Evolutionary conservation across 2,329 filamentous ascomycete species (phyloP).

Genomic region (Harringtonia aguacate): DNA sequence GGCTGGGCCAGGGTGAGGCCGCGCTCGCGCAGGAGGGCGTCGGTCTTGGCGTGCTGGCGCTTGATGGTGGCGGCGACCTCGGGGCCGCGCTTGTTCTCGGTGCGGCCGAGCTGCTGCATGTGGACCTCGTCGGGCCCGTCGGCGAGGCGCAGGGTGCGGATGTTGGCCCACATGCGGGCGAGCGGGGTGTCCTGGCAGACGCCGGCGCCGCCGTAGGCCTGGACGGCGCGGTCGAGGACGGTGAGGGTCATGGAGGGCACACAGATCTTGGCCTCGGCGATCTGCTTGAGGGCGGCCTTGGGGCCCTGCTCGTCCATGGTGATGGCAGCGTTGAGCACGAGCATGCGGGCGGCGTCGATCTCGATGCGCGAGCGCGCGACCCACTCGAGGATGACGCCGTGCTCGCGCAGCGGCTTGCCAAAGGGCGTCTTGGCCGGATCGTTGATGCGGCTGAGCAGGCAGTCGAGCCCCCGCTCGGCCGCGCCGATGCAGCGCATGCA

Average conservation of each 20-base stretch:
- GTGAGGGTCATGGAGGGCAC: constrained; percentile 72
- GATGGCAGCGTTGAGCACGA: constrained; percentile 89
- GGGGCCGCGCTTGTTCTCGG: constrained; percentile 63
- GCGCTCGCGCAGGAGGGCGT: constrained; percentile 54
- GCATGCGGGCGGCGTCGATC: constrained; percentile 80
- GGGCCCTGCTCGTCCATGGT: constrained; percentile 86
- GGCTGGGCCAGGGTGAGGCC: constrained; percentile 34
- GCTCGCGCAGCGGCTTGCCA: constrained; percentile 73
- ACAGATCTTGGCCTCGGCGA: constrained; percentile 89
- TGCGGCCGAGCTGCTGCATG: constrained; percentile 66
- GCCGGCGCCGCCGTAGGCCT: constrained; percentile 83
- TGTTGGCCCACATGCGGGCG: constrained; percentile 69
- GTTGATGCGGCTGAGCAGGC: constrained; percentile 90
- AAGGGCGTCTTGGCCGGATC: constrained; percentile 87
- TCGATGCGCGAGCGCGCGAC: constrained; percentile 87
- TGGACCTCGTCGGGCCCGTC: constrained; percentile 98
- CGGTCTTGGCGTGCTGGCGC: constrained; percentile 53
- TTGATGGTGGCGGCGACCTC: constrained; percentile 51
- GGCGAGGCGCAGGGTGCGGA: constrained; percentile 73
- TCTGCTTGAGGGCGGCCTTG: constrained; percentile 84
- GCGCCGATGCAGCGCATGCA: constrained; percentile 92
- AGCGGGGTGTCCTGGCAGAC: constrained; percentile 92
- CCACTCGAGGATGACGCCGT: constrained; percentile 92
- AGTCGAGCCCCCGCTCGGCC: constrained; percentile 83
- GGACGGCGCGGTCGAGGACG: constrained; percentile 89